Conservation (phyloP, 2,329 filamentous ascomycete genomes). For the Dothideomycetidae sp. region DNA sequence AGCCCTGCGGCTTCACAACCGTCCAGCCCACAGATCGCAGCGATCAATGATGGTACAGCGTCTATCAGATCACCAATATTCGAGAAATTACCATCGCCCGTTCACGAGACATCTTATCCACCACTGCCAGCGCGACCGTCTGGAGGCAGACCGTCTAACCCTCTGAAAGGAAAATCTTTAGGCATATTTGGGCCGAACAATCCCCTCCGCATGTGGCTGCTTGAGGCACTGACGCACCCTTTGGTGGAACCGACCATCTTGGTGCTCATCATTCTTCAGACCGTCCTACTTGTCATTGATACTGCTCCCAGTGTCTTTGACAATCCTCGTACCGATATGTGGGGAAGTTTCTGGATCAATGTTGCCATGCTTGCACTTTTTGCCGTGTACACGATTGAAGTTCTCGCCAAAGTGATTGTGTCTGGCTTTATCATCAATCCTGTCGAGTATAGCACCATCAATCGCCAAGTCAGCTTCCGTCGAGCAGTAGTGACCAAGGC, state of each 20-base stretch:
- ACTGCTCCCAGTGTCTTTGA: slow-evolving; percentile 57
- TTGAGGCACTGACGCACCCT: slow-evolving; percentile 73
- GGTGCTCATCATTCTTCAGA: slow-evolving; percentile 74
- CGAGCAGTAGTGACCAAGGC: slow-evolving; percentile 65
- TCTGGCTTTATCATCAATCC: slow-evolving; percentile 89
- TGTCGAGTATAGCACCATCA: slow-evolving; percentile 79
- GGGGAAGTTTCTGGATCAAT: slow-evolving; percentile 57
- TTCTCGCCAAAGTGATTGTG: slow-evolving; percentile 71
- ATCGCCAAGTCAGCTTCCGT: slow-evolving; percentile 59
- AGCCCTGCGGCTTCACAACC: slow-evolving; percentile 1
- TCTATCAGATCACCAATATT: slow-evolving; percentile 17
- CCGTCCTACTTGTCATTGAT: slow-evolving; percentile 76
- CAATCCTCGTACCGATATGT: slow-evolving; percentile 44
- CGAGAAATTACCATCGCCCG: slow-evolving; percentile 21
- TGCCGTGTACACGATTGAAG: slow-evolving; percentile 75
- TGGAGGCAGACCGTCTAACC: slow-evolving; percentile 41
- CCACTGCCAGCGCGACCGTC: slow-evolving; percentile 15
- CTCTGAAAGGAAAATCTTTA: slow-evolving; percentile 71
- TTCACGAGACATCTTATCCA: slow-evolving; percentile 15
- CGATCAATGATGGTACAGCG: slow-evolving; percentile 15
- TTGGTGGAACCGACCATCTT: slow-evolving; percentile 77
- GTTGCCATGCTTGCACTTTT: slow-evolving; percentile 74
- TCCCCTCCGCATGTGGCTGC: slow-evolving; percentile 56
- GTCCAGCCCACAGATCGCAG: neutral
- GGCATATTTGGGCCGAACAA: slow-evolving; percentile 74